Conservation (phyloP, 2,329 filamentous ascomycete species). For the Botrytis aclada region DNA sequence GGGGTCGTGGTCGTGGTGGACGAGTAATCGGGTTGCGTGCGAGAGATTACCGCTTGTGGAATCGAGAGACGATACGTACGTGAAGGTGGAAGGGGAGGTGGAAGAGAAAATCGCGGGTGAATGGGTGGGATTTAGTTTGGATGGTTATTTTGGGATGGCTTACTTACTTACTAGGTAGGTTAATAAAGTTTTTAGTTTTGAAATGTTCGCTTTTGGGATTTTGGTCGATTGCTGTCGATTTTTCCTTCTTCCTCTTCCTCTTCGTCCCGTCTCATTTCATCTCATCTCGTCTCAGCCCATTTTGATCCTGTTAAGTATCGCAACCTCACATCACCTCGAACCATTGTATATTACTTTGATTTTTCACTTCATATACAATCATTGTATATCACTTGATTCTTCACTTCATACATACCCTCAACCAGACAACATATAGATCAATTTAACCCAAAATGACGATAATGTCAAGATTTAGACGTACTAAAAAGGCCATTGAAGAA, state of each 20-base stretch:
- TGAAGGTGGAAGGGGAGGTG: too few relatives aligned
- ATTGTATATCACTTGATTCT: not conserved
- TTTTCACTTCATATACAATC: not conserved
- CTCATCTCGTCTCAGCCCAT: not conserved
- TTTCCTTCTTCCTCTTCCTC: too few relatives aligned
- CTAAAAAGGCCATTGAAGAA: constrained; percentile 55
- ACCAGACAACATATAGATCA: not conserved
- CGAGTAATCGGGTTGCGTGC: not conserved
- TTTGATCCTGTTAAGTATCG: not conserved
- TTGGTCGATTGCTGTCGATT: too few relatives aligned
- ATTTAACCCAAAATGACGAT: constrained; percentile 48
- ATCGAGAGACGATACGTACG: too few relatives aligned
- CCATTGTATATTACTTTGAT: not conserved
- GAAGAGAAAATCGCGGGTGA: not conserved
- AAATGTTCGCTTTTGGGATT: not conserved
- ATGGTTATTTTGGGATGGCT: not conserved
- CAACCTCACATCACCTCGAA: not conserved
- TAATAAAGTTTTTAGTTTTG: not conserved
- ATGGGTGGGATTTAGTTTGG: not conserved
- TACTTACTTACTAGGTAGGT: not conserved
- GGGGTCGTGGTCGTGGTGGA: not conserved
- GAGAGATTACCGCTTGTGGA: not conserved
- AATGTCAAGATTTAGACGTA: constrained; percentile 52
- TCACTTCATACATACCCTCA: too few relatives aligned
- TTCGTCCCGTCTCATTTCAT: not conserved